Percentiles rank a stretch among this genome's conserved stretches.
Evolutionary conservation across 1,284 basidiomycete genomes (phyloP).

Genomic region (Farysia itapuensis): DNA sequence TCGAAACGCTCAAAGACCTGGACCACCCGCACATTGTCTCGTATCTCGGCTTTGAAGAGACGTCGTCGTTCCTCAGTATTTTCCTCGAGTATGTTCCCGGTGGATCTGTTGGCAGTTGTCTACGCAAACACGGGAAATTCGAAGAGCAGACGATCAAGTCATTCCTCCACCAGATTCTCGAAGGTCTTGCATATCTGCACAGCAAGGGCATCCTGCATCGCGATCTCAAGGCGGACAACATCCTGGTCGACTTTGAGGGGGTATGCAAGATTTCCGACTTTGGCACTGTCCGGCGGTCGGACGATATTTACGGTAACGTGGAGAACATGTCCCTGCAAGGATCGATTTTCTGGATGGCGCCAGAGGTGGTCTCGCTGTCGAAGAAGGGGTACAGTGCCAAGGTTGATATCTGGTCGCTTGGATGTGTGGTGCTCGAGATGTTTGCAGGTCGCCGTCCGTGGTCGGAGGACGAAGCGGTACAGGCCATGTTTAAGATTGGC

Average conservation of each 20-base stretch:
- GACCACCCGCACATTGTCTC: constrained; percentile 97
- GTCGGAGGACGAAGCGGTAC: constrained; percentile 82
- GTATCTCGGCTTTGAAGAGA: constrained; percentile 89
- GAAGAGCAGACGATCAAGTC: constrained; percentile 88
- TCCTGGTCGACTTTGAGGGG: constrained; percentile 88
- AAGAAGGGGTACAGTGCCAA: constrained; percentile 85
- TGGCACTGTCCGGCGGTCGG: constrained; percentile 62
- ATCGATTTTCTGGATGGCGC: constrained; percentile 98
- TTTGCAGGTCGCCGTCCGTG: constrained; percentile 92
- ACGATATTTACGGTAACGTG: constrained; percentile 79
- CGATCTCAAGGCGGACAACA: constrained; percentile 97
- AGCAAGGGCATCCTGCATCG: constrained; percentile 87
- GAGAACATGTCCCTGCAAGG: constrained; percentile 83
- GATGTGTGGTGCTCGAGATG: constrained; percentile 97
- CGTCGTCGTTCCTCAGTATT: constrained; percentile 86
- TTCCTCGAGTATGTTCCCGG: constrained; percentile 81
- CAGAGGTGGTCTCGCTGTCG: constrained; percentile 84
- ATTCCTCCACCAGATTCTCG: constrained; percentile 88
- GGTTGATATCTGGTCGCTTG: constrained; percentile 97
- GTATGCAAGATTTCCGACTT: constrained; percentile 98
- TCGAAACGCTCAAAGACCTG: constrained; percentile 87
- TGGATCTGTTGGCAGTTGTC: constrained; percentile 88
- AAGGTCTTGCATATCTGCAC: constrained; percentile 91
- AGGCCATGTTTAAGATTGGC: constrained; percentile 91
- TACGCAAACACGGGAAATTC: constrained; percentile 89